These are phyloP conservation scores for Jacaranda mimosifolia DNA, from an alignment of 257 asterid genomes.

Conservation along the genomic window DNA sequence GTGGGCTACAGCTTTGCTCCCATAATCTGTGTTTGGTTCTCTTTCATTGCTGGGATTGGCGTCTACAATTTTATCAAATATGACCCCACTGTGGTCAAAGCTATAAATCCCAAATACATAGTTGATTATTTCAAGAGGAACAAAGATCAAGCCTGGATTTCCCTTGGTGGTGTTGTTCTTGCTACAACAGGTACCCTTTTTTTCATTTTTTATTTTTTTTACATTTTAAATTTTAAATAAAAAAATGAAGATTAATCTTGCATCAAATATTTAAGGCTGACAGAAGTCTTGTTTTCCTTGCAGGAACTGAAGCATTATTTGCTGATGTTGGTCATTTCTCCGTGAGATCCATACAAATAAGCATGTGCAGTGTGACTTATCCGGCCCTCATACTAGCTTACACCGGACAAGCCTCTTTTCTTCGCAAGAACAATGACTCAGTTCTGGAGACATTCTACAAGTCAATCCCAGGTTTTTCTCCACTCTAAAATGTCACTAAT, in stretches of 20 bases:
- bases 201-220: no score
- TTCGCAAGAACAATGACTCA: slow-evolving; percentile 41
- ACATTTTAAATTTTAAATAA: background rate
- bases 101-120: slow-evolving; percentile 61
- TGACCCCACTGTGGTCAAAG: slow-evolving; percentile 53
- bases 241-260: no score
- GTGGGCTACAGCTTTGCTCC: slow-evolving; percentile 77
- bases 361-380: slow-evolving; percentile 54
- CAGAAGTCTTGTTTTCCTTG: background rate
- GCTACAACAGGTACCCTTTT: slow-evolving; percentile 50
- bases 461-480: slow-evolving; percentile 56
- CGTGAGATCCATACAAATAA: slow-evolving; percentile 60
- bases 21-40: slow-evolving; percentile 57
- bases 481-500: background rate
- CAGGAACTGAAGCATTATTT: slow-evolving; percentile 76
- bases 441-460: slow-evolving; percentile 53
- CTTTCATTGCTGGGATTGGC: slow-evolving; percentile 53
- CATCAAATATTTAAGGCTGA: no score
- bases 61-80: slow-evolving; percentile 61
- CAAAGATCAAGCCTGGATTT: slow-evolving; percentile 57
- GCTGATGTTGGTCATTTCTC: slow-evolving; percentile 78
- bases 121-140: slow-evolving; percentile 55
- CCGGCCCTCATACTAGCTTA: slow-evolving; percentile 61
- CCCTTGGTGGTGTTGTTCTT: slow-evolving; percentile 72
- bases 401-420: slow-evolving; percentile 64